Conservation (phyloP, 208 protist species). For the Crithidia thermophila region DNA sequence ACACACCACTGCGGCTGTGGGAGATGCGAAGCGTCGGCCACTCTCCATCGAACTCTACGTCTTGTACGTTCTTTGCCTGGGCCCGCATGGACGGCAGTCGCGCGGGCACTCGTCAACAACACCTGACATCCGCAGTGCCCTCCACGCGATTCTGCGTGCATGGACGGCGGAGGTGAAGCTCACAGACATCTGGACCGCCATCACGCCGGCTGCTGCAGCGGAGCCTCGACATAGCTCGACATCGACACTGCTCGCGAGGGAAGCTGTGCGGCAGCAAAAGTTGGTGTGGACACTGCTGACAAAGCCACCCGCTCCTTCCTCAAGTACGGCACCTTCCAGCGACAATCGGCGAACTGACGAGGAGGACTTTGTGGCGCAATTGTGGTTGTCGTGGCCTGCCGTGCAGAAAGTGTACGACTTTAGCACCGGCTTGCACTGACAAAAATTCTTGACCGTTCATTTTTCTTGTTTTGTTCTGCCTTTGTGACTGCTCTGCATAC, state of each 20-base stretch:
- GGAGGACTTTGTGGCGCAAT: neutral
- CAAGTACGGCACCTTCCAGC: too few relatives aligned
- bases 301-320: neutral
- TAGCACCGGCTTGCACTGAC: neutral
- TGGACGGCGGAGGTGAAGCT: slow-evolving; percentile 7
- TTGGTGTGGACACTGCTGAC: slow-evolving; percentile 8
- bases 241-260: neutral
- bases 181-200: neutral
- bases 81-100: neutral
- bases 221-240: too few relatives aligned
- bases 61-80: neutral
- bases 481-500: too few relatives aligned
- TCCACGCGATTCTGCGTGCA: neutral
- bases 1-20: too few relatives aligned
- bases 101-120: neutral
- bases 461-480: too few relatives aligned
- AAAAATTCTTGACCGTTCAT: too few relatives aligned
- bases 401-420: neutral
- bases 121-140: neutral
- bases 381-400: neutral
- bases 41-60: slow-evolving; percentile 9
- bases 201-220: too few relatives aligned
- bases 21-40: neutral
- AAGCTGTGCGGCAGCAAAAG: slow-evolving; percentile 1
- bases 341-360: neutral